phyloP scores from a whole-genome alignment of 1,284 basidiomycete species.

The Peniophora sp. region DNA sequence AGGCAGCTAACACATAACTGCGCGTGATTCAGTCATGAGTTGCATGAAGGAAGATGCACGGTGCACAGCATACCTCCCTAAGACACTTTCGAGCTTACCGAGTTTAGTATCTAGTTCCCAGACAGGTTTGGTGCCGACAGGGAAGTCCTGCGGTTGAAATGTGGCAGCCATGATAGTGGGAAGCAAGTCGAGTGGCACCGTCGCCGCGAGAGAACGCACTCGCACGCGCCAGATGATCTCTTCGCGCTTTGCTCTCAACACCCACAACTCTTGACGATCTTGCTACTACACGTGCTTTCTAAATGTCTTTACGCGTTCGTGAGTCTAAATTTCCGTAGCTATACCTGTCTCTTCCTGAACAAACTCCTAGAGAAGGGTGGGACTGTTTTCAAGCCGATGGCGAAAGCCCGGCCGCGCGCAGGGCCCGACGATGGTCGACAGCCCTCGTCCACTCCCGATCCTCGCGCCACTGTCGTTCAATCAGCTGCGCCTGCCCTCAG shows the following conservation, averaged over 20 bases:
- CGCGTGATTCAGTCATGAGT: not conserved
- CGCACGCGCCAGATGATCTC: not conserved
- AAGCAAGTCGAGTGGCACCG: not conserved
- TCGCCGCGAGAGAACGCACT: not conserved
- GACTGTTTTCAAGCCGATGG: slow-evolving; percentile 58
- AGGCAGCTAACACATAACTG: slow-evolving; percentile 43
- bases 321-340: slow-evolving; percentile 26
- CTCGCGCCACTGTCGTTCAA: not conserved
- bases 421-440: slow-evolving; percentile 16
- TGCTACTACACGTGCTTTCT: not conserved
- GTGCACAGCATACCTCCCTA: slow-evolving; percentile 43
- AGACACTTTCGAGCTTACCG: slow-evolving; percentile 30
- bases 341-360: not conserved
- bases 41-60: not conserved
- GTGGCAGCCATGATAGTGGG: not conserved
- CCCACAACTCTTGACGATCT: not conserved
- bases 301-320: slow-evolving; percentile 75
- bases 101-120: slow-evolving; percentile 41
- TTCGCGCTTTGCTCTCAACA: too few relatives aligned
- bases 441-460: slow-evolving; percentile 27
- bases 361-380: slow-evolving; percentile 55
- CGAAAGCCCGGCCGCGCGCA: slow-evolving; percentile 41
- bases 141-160: slow-evolving; percentile 32
- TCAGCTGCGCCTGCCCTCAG: too few relatives aligned
- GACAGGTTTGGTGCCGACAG: slow-evolving; percentile 42